phyloP scores from a whole-genome alignment of 2,329 filamentous ascomycete genomes.

The Ceratocystis diversiconidia region DNA sequence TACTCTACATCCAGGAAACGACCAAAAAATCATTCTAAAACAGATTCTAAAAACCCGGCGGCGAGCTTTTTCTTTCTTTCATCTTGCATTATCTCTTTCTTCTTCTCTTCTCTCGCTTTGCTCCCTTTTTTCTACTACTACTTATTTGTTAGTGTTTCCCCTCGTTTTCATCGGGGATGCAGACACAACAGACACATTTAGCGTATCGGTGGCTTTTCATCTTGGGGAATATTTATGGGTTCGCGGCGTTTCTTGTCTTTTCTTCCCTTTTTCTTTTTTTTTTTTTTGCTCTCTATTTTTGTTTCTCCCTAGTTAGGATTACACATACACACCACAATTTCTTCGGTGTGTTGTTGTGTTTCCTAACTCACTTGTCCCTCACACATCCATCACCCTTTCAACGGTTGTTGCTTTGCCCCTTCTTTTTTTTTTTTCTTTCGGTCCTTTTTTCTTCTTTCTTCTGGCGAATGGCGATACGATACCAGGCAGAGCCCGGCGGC shows the following conservation, averaged over 20 bases:
- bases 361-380: too few species aligned
- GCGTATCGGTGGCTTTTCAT: slow-evolving; percentile 5
- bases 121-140: not conserved
- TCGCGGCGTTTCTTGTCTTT: slow-evolving; percentile 10
- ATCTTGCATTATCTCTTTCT: not conserved
- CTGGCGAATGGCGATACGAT: slow-evolving; percentile 17
- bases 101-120: not conserved
- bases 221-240: not conserved
- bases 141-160: slow-evolving; percentile 6
- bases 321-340: not conserved
- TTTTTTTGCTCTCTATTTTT: slow-evolving; percentile 3
- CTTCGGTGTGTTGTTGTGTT: too few species aligned
- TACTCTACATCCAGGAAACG: not conserved
- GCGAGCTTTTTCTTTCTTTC: not conserved
- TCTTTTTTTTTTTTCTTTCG: not conserved
- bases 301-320: not conserved
- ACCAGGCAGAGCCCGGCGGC: slow-evolving; percentile 14
- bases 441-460: slow-evolving; percentile 3
- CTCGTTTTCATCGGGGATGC: slow-evolving; percentile 3
- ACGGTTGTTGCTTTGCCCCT: not conserved
- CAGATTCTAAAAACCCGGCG: slow-evolving; percentile 1
- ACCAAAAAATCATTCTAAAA: not conserved
- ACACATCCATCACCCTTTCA: not conserved
- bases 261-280: slow-evolving; percentile 17
- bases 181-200: slow-evolving; percentile 2